These are phyloP conservation scores for Tulasnella calospora DNA, from an alignment of 768 basidiomycete species.

Conservation along the genomic window DNA sequence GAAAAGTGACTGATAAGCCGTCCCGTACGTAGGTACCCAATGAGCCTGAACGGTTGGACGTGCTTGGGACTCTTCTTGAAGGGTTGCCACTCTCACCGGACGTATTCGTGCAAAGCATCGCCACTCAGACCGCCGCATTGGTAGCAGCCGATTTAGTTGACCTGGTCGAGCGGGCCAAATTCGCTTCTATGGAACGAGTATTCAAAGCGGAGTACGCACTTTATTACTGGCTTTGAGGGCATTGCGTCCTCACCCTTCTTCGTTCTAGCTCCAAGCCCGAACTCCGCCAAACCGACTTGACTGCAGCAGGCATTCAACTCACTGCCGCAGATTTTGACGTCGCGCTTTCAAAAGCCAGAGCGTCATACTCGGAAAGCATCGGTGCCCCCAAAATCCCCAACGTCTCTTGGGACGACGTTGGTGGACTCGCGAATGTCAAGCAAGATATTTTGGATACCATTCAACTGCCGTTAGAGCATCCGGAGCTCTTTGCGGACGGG, in stretches of 20 bases:
- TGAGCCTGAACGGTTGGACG: conserved; percentile 64
- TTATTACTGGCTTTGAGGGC: background rate
- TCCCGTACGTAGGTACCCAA: conserved; percentile 60
- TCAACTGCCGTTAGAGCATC: conserved; percentile 83
- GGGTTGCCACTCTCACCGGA: conserved; percentile 57
- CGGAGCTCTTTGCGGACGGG: conserved; percentile 83
- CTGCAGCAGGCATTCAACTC: conserved; percentile 39
- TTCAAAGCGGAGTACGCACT: conserved; percentile 38
- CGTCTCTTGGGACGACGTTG: conserved; percentile 96
- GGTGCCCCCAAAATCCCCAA: conserved; percentile 96
- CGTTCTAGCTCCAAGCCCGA: background rate
- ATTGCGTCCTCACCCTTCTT: background rate
- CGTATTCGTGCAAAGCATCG: conserved; percentile 64
- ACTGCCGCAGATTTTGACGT: conserved; percentile 60
- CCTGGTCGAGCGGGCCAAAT: conserved; percentile 56
- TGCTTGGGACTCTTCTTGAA: conserved; percentile 48
- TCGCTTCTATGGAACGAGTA: conserved; percentile 52
- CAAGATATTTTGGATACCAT: conserved; percentile 93
- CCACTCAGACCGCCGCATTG: conserved; percentile 86
- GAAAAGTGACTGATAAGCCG: background rate
- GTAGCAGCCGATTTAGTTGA: conserved; percentile 74
- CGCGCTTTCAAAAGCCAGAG: conserved; percentile 66
- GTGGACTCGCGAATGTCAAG: conserved; percentile 83
- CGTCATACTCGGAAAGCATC: conserved; percentile 82
- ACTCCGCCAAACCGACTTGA: conserved; percentile 29